A percentile compares a stretch with the other conserved stretches of the same genome.
Evolutionary conservation across 345 rosid species (phyloP).

Genomic region (Eucalyptus virginea): DNA sequence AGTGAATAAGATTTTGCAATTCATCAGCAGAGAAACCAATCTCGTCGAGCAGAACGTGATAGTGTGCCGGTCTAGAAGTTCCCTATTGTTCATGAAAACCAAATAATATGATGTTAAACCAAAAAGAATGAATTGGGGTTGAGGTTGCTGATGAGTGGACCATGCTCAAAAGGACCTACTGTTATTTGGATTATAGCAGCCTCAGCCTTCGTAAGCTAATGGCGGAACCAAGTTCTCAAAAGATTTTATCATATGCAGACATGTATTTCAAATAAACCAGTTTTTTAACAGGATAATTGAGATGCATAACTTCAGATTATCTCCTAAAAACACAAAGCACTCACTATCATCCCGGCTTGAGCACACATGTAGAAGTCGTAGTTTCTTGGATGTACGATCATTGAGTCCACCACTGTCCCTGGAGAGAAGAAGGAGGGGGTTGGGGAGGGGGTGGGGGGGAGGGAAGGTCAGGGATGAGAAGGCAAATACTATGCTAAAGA

Average conservation of each 20-base stretch:
- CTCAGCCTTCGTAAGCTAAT: neutral
- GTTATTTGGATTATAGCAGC: neutral
- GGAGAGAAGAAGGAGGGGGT: neutral
- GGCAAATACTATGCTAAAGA: neutral
- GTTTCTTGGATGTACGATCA: slow-evolving; percentile 70
- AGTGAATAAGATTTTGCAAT: slow-evolving; percentile 59
- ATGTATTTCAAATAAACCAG: neutral
- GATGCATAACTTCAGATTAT: neutral
- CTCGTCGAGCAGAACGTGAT: slow-evolving; percentile 73
- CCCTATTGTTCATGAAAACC: slow-evolving; percentile 23
- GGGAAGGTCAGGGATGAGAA: neutral
- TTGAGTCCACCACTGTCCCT: slow-evolving; percentile 86
- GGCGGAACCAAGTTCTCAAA: neutral
- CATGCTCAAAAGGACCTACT: neutral
- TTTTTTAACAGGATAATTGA: neutral
- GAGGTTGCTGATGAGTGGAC: neutral
- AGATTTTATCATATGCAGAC: neutral
- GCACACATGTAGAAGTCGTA: slow-evolving; percentile 92
- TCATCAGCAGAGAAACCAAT: slow-evolving; percentile 70
- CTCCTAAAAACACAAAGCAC: neutral
- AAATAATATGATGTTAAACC: neutral
- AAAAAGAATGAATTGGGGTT: neutral
- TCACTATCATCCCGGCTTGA: slow-evolving; percentile 67
- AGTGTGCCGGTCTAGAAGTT: slow-evolving; percentile 90
- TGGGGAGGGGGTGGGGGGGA: no score